Conservation (phyloP, 768 basidiomycete genomes). For the Candolleomyces efflorescens region DNA sequence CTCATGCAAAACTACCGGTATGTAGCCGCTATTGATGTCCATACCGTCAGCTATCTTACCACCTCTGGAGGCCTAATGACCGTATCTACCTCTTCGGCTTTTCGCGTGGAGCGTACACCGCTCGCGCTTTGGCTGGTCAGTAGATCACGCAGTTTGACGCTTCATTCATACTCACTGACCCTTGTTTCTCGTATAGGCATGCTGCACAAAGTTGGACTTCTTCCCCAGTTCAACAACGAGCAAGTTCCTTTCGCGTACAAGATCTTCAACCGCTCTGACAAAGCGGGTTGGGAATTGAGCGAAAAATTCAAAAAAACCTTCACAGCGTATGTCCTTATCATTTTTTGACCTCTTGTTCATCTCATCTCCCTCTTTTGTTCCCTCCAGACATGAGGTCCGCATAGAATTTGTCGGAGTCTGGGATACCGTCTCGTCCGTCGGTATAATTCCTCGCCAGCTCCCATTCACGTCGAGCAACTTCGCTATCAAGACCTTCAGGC, state of each 20-base stretch:
- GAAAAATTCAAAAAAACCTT: conserved; percentile 54
- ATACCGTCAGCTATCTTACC: background rate
- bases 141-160: no score
- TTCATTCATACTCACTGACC: background rate
- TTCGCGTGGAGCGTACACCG: conserved; percentile 62
- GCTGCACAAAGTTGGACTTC: conserved; percentile 47
- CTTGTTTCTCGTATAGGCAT: conserved; percentile 26
- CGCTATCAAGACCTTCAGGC: conserved; percentile 62
- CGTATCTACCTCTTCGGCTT: conserved; percentile 64
- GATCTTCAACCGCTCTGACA: conserved; percentile 52
- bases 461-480: conserved; percentile 65
- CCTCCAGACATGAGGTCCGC: conserved; percentile 40
- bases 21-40: background rate
- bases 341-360: background rate
- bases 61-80: conserved; percentile 25
- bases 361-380: no score
- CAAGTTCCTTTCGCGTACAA: conserved; percentile 61
- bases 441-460: conserved; percentile 57
- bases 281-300: conserved; percentile 41
- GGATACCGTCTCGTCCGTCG: conserved; percentile 39
- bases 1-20: conserved; percentile 2
- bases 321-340: background rate
- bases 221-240: conserved; percentile 43
- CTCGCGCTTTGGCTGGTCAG: conserved; percentile 35
- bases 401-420: conserved; percentile 61